These are phyloP conservation scores for Alternaria solani DNA, from an alignment of 2,329 filamentous ascomycete species.

Conservation along the genomic window DNA sequence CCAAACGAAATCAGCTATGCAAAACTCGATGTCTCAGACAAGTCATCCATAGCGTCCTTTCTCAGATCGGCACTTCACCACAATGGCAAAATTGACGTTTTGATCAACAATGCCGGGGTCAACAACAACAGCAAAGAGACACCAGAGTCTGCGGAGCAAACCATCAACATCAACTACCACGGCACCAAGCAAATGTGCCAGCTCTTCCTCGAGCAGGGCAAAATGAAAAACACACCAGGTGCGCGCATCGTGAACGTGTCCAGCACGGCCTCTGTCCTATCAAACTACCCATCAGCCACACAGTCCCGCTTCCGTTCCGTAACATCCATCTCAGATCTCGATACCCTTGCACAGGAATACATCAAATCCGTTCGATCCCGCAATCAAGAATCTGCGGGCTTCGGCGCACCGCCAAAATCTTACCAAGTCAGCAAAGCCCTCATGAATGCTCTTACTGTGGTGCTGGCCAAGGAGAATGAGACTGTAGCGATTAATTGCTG, in stretches of 20 bases:
- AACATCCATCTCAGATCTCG: slow-evolving; percentile 3
- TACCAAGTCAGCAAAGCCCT: slow-evolving; percentile 39
- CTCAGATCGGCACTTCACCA: slow-evolving; percentile 9
- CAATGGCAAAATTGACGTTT: slow-evolving; percentile 21
- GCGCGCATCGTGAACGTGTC: slow-evolving; percentile 30
- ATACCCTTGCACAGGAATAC: slow-evolving; percentile 14
- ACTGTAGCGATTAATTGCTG: slow-evolving; percentile 21
- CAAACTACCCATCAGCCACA: slow-evolving; percentile 11
- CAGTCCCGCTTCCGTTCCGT: slow-evolving; percentile 11
- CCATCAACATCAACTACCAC: slow-evolving; percentile 25
- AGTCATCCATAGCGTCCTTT: slow-evolving; percentile 24
- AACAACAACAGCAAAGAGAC: slow-evolving; percentile 26
- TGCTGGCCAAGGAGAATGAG: slow-evolving; percentile 20
- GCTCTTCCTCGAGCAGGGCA: slow-evolving; percentile 18
- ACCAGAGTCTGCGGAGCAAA: slow-evolving; percentile 13
- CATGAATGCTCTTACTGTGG: slow-evolving; percentile 24
- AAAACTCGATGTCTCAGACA: slow-evolving; percentile 25
- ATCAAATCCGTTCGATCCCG: not conserved
- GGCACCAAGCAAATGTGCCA: slow-evolving; percentile 30
- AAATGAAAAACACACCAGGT: slow-evolving; percentile 5
- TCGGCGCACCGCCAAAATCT: slow-evolving; percentile 19
- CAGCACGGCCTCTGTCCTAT: slow-evolving; percentile 17
- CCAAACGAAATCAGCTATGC: slow-evolving; percentile 24
- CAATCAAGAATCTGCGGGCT: slow-evolving; percentile 13
- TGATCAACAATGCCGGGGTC: slow-evolving; percentile 37